These are phyloP conservation scores for Beauveria pseudobassiana DNA, from an alignment of 2,329 filamentous ascomycete genomes.

Conservation along the genomic window DNA sequence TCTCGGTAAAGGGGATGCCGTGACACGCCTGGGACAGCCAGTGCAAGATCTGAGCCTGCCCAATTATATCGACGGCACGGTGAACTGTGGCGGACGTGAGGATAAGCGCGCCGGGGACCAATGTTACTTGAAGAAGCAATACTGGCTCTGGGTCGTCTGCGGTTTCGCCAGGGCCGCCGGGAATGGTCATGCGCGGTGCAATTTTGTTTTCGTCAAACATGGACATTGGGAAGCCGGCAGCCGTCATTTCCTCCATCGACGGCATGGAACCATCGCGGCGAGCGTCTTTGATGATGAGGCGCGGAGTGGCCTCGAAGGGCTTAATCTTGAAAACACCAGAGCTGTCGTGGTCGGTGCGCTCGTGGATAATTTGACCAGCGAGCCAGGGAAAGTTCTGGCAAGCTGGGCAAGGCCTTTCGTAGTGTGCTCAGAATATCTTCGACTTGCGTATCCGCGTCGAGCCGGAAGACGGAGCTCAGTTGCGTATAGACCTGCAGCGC, in stretches of 20 bases:
- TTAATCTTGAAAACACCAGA: constrained; percentile 33
- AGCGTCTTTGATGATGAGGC: constrained; percentile 36
- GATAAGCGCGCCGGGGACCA: constrained; percentile 41
- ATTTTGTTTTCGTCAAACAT: constrained; percentile 40
- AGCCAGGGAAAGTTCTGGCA: constrained; percentile 36
- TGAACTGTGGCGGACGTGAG: constrained; percentile 43
- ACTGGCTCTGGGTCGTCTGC: constrained; percentile 27
- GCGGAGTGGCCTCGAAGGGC: constrained; percentile 22
- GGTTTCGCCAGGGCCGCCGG: constrained; percentile 19
- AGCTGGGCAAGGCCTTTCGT: constrained; percentile 31
- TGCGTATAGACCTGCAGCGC: constrained; percentile 38
- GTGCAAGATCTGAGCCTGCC: constrained; percentile 37
- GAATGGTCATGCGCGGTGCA: constrained; percentile 33
- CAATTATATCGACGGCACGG: constrained; percentile 42
- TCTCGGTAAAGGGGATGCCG: constrained; percentile 12
- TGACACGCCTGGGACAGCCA: constrained; percentile 42
- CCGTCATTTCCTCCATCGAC: constrained; percentile 29
- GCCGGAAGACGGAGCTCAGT: constrained; percentile 32
- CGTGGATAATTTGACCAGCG: constrained; percentile 35
- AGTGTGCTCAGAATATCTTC: constrained; percentile 24
- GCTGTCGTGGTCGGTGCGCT: constrained; percentile 20
- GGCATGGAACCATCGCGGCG: constrained; percentile 26
- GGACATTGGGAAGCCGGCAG: constrained; percentile 34
- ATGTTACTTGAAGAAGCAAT: constrained; percentile 39
- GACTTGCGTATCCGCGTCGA: constrained; percentile 18